These are phyloP conservation scores for Globisporangium cystogenes DNA, from an alignment of 352 stramenopile species.

Conservation along the genomic window DNA sequence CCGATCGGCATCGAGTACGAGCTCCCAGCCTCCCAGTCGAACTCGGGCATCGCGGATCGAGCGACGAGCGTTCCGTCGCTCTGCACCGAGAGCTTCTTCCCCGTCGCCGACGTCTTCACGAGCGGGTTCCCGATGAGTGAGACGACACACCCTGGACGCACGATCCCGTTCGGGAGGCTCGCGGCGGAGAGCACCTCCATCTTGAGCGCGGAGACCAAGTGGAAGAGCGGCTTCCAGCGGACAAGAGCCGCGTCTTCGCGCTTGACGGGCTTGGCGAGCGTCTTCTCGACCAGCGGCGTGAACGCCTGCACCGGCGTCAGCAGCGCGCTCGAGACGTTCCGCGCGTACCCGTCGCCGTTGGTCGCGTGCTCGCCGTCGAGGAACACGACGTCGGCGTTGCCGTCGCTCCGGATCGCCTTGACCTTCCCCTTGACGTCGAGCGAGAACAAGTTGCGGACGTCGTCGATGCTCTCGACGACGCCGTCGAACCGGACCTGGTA, in stretches of 20 bases:
- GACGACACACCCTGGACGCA: constrained; percentile 30
- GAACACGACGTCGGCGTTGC: constrained; percentile 46
- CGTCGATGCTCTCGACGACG: constrained; percentile 45
- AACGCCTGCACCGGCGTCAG: constrained; percentile 35
- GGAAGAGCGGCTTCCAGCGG: constrained; percentile 26
- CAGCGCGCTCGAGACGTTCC: not conserved
- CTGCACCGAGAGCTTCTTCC: constrained; percentile 10
- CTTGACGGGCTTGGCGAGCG: constrained; percentile 34
- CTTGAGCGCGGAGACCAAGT: constrained; percentile 32
- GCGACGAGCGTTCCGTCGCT: constrained; percentile 21
- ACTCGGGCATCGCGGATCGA: constrained; percentile 5
- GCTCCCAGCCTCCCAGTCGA: constrained; percentile 15
- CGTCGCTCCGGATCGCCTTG: constrained; percentile 37
- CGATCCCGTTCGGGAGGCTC: constrained; percentile 26
- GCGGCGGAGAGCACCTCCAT: constrained; percentile 44
- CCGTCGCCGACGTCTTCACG: constrained; percentile 1
- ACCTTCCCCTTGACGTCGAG: constrained; percentile 52
- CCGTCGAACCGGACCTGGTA: constrained; percentile 60
- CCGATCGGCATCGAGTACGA: constrained; percentile 13
- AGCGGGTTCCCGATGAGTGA: constrained; percentile 38
- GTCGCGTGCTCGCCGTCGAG: constrained; percentile 4
- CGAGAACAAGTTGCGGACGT: constrained; percentile 55
- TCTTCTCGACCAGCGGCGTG: constrained; percentile 20
- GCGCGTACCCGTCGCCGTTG: constrained; percentile 2
- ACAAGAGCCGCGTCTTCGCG: constrained; percentile 9